A percentile compares a stretch with the other conserved stretches of the same genome.
These are phyloP conservation scores for Lasiosphaeria miniovina DNA, from an alignment of 495 filamentous ascomycete genomes.

Conservation along the genomic window DNA sequence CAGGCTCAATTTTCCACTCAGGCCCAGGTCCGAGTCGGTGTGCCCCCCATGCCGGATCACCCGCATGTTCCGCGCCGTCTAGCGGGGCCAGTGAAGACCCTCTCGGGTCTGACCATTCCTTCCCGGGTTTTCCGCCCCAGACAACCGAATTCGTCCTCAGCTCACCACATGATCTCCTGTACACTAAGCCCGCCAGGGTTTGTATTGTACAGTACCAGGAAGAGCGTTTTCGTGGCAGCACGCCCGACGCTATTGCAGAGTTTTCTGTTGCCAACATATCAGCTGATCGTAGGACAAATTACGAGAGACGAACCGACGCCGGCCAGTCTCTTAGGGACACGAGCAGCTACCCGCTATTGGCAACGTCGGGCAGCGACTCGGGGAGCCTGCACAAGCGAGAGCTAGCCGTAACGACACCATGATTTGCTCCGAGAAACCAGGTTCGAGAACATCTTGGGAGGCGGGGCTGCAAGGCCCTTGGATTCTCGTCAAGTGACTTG, in stretches of 20 bases:
- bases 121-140: not conserved
- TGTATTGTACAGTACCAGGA: not conserved
- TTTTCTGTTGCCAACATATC: not conserved
- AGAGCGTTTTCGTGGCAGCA: constrained; percentile 3
- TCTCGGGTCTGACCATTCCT: not conserved
- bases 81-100: not conserved
- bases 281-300: constrained; percentile 11
- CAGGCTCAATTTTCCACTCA: not conserved
- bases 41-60: constrained; percentile 6
- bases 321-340: not conserved
- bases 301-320: constrained; percentile 12
- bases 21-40: not conserved
- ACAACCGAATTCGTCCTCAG: not conserved
- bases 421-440: not conserved
- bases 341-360: not conserved
- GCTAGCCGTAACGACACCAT: not conserved
- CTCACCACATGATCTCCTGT: not conserved
- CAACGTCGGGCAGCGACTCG: constrained; percentile 2
- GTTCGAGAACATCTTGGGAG: not conserved
- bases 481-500: constrained; percentile 2
- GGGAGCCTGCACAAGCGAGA: not conserved
- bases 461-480: constrained; percentile 2
- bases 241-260: not conserved
- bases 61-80: constrained; percentile 6
- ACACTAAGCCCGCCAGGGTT: not conserved